Conservation (phyloP, 169 alveolate genomes). For the Babesia caballi region DNA sequence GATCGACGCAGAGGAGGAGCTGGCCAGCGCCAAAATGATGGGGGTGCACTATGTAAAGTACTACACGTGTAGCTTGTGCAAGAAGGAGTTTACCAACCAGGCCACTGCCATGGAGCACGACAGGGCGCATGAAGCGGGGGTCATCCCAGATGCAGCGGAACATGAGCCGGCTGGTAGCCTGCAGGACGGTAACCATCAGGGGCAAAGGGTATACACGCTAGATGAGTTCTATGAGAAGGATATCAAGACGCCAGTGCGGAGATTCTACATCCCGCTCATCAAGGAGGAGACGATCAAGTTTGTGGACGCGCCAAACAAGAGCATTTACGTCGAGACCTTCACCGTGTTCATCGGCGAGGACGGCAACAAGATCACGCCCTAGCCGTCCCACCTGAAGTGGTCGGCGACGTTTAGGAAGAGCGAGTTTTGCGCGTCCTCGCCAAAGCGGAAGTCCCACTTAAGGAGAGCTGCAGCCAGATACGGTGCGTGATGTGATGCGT, state of each 20-base stretch:
- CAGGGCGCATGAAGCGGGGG: conserved; percentile 33
- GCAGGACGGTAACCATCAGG: no score
- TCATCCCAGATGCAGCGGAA: neutral
- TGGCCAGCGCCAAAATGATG: conserved; percentile 24
- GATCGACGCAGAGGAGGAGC: conserved; percentile 42
- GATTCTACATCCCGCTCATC: conserved; percentile 57
- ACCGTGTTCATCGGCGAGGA: conserved; percentile 60
- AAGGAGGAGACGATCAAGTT: conserved; percentile 50
- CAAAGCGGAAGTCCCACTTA: conserved; percentile 68
- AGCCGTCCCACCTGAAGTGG: conserved; percentile 73
- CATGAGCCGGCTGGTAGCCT: no score
- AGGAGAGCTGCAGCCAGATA: conserved; percentile 74
- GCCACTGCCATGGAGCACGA: conserved; percentile 39
- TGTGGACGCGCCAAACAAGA: conserved; percentile 56
- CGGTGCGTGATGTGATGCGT: conserved; percentile 76
- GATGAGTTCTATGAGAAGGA: conserved; percentile 36
- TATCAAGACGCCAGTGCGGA: conserved; percentile 28
- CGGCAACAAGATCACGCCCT: neutral
- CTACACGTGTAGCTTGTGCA: conserved; percentile 41
- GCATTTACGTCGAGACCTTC: conserved; percentile 56
- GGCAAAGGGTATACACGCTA: conserved; percentile 9
- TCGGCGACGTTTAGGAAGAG: conserved; percentile 73
- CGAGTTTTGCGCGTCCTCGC: conserved; percentile 53
- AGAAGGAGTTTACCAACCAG: conserved; percentile 49
- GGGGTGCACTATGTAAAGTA: conserved; percentile 49